Evolutionary conservation across 768 basidiomycete genomes (phyloP), one percentile per base, ranked within the genome.

Genomic region (Termitomyces sp.): DNA sequence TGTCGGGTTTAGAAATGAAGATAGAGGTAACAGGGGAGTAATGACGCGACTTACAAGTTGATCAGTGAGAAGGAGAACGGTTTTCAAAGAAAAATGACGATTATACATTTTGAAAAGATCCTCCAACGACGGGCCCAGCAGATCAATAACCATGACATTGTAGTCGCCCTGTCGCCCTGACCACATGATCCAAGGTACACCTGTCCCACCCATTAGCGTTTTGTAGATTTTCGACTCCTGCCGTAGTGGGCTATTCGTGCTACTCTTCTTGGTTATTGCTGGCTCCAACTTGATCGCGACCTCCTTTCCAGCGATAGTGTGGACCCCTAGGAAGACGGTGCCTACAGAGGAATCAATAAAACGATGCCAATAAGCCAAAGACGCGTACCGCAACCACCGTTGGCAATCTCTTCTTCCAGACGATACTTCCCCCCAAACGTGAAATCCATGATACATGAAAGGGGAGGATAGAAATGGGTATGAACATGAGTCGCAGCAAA

Each of bases 81-180:
- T 97, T 80, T 96, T 98, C 70, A 98, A 80, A 3, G 87, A 88
- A 71, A 99, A 98, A 68, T 92, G 89, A 58, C 91, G 85, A 76
- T 95, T 95, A 71, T 90, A 93, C 75, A 85, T 83, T 70, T 91
- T 88, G 80, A 93, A 93, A 53, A 92, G 81, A 73, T 93, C 91
- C 65, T 93, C 91, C 52, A 93, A 77, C 3, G 87, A 88, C 3
- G 95, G 94, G 0, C 96, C 96, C 41, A 99, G 83, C 30, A 98
- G 83, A 78, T 98, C 96, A 68, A 98, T 94, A 68, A 98, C 92
- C 82, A 99, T 91, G 66, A 98, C 95, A 69, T 98, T 98, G 76
- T 95, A 98, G 72, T 95, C 87, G 33, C 89, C 95, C 68, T 95
- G 88, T 61, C 84, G 88, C 33, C 93, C 93, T 5, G 88, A 92